A percentile compares a stretch with the other conserved stretches of the same genome.
Conservation (phyloP, 768 basidiomycete genomes). For the Fomitopsis serialis region DNA sequence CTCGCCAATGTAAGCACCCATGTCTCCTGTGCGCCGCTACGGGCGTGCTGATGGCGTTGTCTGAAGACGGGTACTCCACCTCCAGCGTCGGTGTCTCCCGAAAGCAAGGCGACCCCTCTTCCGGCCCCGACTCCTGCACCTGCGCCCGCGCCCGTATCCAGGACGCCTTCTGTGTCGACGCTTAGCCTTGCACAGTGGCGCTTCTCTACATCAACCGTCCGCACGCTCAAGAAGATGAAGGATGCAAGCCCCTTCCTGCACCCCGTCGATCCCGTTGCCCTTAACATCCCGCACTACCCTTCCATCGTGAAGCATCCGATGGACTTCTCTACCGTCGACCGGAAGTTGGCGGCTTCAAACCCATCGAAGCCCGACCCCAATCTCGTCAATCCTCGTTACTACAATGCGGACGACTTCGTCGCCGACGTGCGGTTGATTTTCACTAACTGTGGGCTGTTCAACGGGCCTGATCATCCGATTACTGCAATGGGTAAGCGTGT, state of each 20-base stretch:
- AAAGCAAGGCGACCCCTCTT: constrained; percentile 11
- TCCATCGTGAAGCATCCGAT: constrained; percentile 86
- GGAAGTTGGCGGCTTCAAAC: constrained; percentile 78
- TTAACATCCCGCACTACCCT: constrained; percentile 85
- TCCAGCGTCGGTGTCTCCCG: constrained; percentile 44
- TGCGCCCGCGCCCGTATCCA: constrained; percentile 4
- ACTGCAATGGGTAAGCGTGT: constrained; percentile 76
- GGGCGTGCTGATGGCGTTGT: constrained; percentile 46
- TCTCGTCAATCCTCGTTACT: constrained; percentile 69
- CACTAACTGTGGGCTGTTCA: constrained; percentile 85
- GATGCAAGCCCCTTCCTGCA: constrained; percentile 76
- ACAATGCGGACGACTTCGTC: constrained; percentile 73
- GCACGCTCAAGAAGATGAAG: constrained; percentile 80
- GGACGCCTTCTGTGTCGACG: constrained; percentile 27
- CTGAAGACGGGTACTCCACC: constrained; percentile 74
- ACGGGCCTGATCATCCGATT: constrained; percentile 85
- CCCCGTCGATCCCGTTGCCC: constrained; percentile 84
- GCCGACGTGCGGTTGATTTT: constrained; percentile 85
- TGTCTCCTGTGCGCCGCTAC: constrained; percentile 41
- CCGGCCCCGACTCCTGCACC: not conserved
- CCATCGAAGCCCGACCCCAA: constrained; percentile 71
- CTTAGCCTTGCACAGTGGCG: constrained; percentile 71
- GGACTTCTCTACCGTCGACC: constrained; percentile 91
- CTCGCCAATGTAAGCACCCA: constrained; percentile 62
- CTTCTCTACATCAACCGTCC: constrained; percentile 72